Percentiles rank a stretch among this genome's conserved stretches.
phyloP scores from a whole-genome alignment of 192 early-diverging fungal genomes.

The Coemansia sp. region DNA sequence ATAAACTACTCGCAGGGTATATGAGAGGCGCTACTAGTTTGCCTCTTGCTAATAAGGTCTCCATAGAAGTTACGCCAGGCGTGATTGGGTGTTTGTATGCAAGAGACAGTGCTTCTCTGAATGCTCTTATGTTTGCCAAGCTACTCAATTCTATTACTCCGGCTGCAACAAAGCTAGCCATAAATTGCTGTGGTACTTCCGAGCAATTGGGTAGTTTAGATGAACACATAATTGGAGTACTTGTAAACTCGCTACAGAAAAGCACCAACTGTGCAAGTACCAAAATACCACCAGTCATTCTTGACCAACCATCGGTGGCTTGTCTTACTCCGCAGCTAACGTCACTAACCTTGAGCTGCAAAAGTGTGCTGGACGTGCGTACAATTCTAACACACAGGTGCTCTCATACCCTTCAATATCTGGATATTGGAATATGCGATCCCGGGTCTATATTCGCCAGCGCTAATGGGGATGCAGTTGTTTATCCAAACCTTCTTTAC shows the following conservation, averaged over 20 bases:
- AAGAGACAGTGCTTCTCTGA: neutral
- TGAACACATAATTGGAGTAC: neutral
- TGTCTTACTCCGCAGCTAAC: neutral
- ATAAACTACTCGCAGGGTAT: neutral
- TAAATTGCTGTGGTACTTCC: neutral
- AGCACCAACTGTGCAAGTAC: neutral
- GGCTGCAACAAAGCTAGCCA: neutral
- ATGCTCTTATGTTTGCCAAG: neutral
- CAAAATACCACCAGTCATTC: neutral
- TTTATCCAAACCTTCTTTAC: slow-evolving; percentile 1
- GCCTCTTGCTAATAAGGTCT: neutral
- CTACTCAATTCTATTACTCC: neutral
- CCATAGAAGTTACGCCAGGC: neutral
- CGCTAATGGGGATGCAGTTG: neutral
- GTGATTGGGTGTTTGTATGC: neutral
- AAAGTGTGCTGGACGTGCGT: neutral
- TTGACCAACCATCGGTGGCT: neutral
- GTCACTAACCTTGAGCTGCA: neutral
- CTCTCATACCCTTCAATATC: neutral
- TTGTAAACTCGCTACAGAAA: neutral
- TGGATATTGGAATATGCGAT: neutral
- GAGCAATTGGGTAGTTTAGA: neutral
- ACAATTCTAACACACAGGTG: neutral
- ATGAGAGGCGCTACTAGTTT: neutral
- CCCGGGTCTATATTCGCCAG: neutral